Base-by-base conservation (phyloP, 768 basidiomycete genomes). In the Amanita jacksonii region DNA sequence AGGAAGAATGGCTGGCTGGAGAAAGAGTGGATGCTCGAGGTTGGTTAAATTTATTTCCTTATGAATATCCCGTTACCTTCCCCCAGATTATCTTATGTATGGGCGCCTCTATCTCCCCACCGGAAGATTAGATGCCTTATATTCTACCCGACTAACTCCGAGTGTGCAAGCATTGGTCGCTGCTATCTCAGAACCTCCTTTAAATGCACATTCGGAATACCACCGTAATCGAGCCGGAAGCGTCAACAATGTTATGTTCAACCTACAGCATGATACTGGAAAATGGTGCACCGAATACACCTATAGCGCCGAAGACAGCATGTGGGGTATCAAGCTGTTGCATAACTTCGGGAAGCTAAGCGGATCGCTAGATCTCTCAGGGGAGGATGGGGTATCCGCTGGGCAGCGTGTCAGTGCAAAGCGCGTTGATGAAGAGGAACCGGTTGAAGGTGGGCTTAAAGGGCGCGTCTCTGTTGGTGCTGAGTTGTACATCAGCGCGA, bases 401-500 rank as follows among this genome's bases (percentile, higher is more conserved):
- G 38, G 47, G 31, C 52, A 53, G n/a, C 51, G 16, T 50, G 51
- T 9, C 55, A 66, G 69, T 34, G 62, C 74, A 27, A 90, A 86
- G 61, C 74, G 92, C n/a, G 79, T 96, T 3, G 94, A 97, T 44
- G 92, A 94, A 57, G 92, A 94, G 63, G 93, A 96, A 37, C 83
- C 85, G 20, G 81, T 91, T 51, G 88, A 90, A 45, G 88, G 89
- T 23, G 93, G 94, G 0, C 68, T 97, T 23, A 86, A 80, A 56
- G 94, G 94, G 0, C 75, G 94, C 19, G 76, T 96, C 37, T 92
- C 89, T 1, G 79, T 90, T 13, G 94, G 94, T 22, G 93, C 88
- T 10, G 94, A 98, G 58, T 61, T 96, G 15, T 98, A 96, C 61
- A 77, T 94, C 57, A 94, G 91, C 48, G 86, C 87, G 7, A 88